Base-by-base conservation (phyloP, 192 early-diverging fungal species). In the Rhizophagus sp. region DNA sequence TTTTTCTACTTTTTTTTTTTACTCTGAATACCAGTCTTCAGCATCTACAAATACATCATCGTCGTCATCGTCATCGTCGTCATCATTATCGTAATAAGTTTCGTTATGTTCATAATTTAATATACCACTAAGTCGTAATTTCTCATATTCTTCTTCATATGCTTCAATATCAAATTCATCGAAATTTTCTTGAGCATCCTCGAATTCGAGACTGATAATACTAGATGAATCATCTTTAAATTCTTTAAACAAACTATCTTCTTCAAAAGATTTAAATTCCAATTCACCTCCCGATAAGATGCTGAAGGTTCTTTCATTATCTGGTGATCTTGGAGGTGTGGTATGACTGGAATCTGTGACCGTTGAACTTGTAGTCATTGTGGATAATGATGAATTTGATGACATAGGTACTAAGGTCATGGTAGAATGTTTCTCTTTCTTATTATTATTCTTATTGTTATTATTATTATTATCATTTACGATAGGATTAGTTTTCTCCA, bases 21-120 rank as follows among this genome's bases (percentile, higher is more conserved):
- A 30, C 49, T 30, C 47, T n/a, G 22, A 36, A 52, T 49, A 39
- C 70, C 70, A 67, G 33, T 66, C 70, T 74, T 34, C 61, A 44
- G 69, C 79, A 47, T 71, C 52, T 10, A 52, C 36, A 68, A 39
- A 76, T 5, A 71, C 81, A 17, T 83, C 79, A 0, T 50, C 61
- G 8, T 74, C 82, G 7, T 30, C 30, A 0, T 36, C 73, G 5
- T 72, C 63, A 2, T 80, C 73, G 5, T 72, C 63, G 1, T 80
- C 73, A 25, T 65, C 65, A 24, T 76, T 79, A 24, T 66, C 75
- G 8, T 76, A 36, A 41, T 33, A 25, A 4, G 33, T 66, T 17
- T 73, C 74, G n/a, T 50, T 33, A 61, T 72, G 33, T n/a, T 83
- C 82, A 36, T 33, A 19, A 39, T 49, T 33, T 33, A 36, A 9